phyloP scores from a whole-genome alignment of 176 grass and related monocot genomes.

The Pharus latifolius region DNA sequence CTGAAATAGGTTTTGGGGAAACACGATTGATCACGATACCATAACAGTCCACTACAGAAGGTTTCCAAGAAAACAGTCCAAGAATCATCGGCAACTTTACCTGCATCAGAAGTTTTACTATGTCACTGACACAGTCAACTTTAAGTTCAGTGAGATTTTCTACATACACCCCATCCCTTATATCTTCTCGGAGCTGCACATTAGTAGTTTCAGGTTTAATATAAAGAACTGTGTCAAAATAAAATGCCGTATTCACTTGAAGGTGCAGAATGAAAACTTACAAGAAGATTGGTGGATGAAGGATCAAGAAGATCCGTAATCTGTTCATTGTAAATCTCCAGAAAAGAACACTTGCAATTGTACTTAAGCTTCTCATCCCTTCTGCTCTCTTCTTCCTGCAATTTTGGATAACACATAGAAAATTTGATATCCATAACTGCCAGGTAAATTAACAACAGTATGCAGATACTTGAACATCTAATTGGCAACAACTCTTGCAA shows the following conservation, averaged over 20 bases:
- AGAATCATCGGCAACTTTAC: conserved; percentile 38
- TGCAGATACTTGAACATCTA: not conserved
- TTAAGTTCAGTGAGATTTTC: conserved; percentile 88
- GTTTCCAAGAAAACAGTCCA: conserved; percentile 5
- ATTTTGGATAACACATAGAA: not conserved
- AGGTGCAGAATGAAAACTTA: conserved; percentile 26
- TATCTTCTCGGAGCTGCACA: conserved; percentile 78
- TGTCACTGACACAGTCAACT: conserved; percentile 81
- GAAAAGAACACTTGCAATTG: conserved; percentile 92
- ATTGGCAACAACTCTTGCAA: not conserved
- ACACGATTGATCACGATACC: not conserved
- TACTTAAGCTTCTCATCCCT: conserved; percentile 97
- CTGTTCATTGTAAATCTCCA: conserved; percentile 99
- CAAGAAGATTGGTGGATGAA: conserved; percentile 75
- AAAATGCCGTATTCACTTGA: conserved; percentile 11
- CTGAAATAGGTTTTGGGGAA: conserved; percentile 31
- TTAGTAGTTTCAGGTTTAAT: not conserved
- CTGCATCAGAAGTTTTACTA: conserved; percentile 78
- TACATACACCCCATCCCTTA: conserved; percentile 69
- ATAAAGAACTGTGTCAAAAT: not conserved
- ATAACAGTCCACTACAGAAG: not conserved
- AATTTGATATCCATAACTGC: not conserved
- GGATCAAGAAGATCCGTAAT: conserved; percentile 97
- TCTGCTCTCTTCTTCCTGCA: conserved; percentile 92
- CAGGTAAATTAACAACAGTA: not conserved